Evolutionary conservation across 352 stramenopile species (phyloP).

Genomic region (Elongisporangium undulatum): DNA sequence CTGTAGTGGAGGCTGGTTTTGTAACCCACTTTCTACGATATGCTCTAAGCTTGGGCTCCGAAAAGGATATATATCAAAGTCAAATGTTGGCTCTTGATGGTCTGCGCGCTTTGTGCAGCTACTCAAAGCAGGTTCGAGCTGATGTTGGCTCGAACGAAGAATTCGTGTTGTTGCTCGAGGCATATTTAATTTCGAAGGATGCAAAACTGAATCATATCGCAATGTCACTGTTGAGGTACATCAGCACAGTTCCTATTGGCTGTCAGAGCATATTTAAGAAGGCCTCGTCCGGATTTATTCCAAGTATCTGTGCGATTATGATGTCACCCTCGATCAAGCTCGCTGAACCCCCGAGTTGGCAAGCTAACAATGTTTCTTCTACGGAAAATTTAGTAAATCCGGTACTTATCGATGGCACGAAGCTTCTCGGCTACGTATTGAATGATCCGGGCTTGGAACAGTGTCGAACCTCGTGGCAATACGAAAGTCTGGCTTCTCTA

Average conservation of each 20-base stretch:
- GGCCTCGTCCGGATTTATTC: slow-evolving; percentile 13
- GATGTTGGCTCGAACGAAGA: slow-evolving; percentile 16
- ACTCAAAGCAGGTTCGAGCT: slow-evolving; percentile 22
- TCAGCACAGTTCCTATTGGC: slow-evolving; percentile 21
- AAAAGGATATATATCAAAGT: background rate
- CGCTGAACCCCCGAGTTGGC: background rate
- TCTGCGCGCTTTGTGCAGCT: slow-evolving; percentile 32
- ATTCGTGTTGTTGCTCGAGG: slow-evolving; percentile 31
- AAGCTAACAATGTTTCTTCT: background rate
- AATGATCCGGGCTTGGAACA: slow-evolving; percentile 18
- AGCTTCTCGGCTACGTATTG: slow-evolving; percentile 47
- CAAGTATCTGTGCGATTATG: slow-evolving; percentile 16
- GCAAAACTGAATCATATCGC: slow-evolving; percentile 14
- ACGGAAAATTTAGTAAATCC: background rate
- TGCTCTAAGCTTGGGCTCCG: background rate
- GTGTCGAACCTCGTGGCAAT: slow-evolving; percentile 20
- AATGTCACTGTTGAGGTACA: slow-evolving; percentile 17
- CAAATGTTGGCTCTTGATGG: slow-evolving; percentile 20
- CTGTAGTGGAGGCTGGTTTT: background rate
- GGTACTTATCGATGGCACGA: slow-evolving; percentile 20
- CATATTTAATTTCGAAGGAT: slow-evolving; percentile 4
- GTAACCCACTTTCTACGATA: background rate
- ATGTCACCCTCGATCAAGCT: background rate
- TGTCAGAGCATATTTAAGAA: slow-evolving; percentile 16
- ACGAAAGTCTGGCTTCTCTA: slow-evolving; percentile 22